These are phyloP conservation scores for Ophiostoma tasmaniense DNA, from an alignment of 2,329 filamentous ascomycete genomes.

Conservation along the genomic window DNA sequence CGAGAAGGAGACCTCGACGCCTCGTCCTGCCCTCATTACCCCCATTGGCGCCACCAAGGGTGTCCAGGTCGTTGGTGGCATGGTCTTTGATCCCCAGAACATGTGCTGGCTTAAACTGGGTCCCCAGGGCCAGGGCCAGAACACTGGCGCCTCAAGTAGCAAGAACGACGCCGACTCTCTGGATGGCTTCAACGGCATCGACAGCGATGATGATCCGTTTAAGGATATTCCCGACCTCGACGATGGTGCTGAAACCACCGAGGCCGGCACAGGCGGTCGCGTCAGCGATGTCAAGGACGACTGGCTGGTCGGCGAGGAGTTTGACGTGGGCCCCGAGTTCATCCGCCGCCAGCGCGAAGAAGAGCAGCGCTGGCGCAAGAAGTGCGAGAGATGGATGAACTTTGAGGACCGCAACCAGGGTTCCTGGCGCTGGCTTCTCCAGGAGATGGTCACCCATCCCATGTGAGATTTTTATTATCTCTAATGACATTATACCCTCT, in stretches of 20 bases:
- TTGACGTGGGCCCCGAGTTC: conserved; percentile 94
- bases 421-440: conserved; percentile 70
- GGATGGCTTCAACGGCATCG: conserved; percentile 59
- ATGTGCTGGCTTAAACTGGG: conserved; percentile 95
- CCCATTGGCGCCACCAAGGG: conserved; percentile 79
- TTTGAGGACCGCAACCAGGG: conserved; percentile 47
- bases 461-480: conserved; percentile 8
- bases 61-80: conserved; percentile 89
- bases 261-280: conserved; percentile 40
- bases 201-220: conserved; percentile 87
- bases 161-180: conserved; percentile 46
- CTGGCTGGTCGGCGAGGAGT: conserved; percentile 88
- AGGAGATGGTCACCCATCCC: conserved; percentile 42
- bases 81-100: conserved; percentile 94
- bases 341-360: conserved; percentile 82
- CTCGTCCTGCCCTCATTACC: conserved; percentile 74
- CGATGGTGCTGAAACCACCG: conserved; percentile 50
- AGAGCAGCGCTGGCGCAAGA: conserved; percentile 82
- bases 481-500: background rate
- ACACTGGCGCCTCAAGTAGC: conserved; percentile 14
- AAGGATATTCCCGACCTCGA: conserved; percentile 90
- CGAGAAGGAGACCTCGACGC: conserved; percentile 51
- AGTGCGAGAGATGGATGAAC: conserved; percentile 77
- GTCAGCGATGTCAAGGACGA: conserved; percentile 47
- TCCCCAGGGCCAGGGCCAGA: conserved; percentile 30